Evolutionary conservation across 1,284 basidiomycete genomes (phyloP), one percentile per base, ranked within the genome.

Genomic region (Boletus mariae): DNA sequence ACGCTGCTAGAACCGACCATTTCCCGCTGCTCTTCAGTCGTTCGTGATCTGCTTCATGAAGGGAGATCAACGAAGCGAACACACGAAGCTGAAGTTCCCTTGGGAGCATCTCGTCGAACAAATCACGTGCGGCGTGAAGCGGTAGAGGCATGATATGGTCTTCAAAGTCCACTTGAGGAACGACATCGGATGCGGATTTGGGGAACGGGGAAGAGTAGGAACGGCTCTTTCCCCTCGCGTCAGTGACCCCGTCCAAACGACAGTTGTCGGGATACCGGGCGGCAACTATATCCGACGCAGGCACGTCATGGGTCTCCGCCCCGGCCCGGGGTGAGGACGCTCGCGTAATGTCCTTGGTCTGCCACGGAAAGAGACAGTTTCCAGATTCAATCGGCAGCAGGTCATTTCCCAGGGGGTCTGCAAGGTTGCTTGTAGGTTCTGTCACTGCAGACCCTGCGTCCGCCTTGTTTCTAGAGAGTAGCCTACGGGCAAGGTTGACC

Each of bases 81-180:
- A 94, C 73, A n/a, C 76, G 71, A 28, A 94, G 65, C 60, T 80
- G 84, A 47, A 94, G 68, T 66, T 95, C 93, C 49, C 77, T 79
- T 1, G 92, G 92, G 6, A 94, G 75, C 49, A 77, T 67, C 38
- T 80, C 77, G 59, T 87, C 85, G 57, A 91, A 89, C 59, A 78
- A 72, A 63, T 86, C 80, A 44, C 67, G 73, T 20, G 20, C 20
- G n/a, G 73, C 65, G 40, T 49, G 45, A 40, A 78, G 56, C 6
- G 76, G 75, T 45, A 82, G 66, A 25, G 83, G 79, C 41, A 70
- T 64, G 58, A 81, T 80, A 11, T 77, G 61, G 58, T 83, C 80
- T 28, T 74, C 67, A 10, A 73, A 67, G 23, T 72, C 67, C 23
- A 51, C 15, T 28, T 72, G 61, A 8, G 82, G 78, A 20, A 85